Percentiles rank a stretch among this genome's conserved stretches.
These are phyloP conservation scores for Capsicum baccatum DNA, from an alignment of 257 asterid genomes.

Conservation along the genomic window DNA sequence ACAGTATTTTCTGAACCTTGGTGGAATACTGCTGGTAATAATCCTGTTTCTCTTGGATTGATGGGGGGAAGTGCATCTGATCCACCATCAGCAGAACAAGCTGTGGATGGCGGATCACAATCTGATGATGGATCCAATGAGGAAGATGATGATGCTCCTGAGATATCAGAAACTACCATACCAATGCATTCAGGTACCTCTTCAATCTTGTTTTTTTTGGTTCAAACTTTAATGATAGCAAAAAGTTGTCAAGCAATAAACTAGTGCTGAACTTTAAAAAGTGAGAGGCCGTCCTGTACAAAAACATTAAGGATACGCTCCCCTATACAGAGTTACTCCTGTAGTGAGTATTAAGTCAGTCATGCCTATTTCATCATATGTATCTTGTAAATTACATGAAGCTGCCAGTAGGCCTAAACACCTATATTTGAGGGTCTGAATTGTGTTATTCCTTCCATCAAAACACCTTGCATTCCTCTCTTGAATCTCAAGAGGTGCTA, in stretches of 20 bases:
- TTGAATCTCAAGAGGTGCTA: neutral
- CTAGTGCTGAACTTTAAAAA: neutral
- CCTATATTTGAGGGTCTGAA: neutral
- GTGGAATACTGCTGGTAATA: slow-evolving; percentile 56
- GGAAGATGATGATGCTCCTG: slow-evolving; percentile 59
- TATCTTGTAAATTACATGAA: slow-evolving; percentile 11
- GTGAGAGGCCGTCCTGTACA: neutral
- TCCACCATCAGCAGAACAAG: slow-evolving; percentile 69
- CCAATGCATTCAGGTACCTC: slow-evolving; percentile 53
- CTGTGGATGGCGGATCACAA: slow-evolving; percentile 67
- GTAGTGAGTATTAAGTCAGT: neutral
- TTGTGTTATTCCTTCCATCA: neutral
- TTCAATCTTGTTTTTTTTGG: neutral
- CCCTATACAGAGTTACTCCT: neutral
- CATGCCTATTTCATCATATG: neutral
- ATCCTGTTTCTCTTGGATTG: slow-evolving; percentile 49
- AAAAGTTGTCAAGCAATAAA: neutral
- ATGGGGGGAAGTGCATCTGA: slow-evolving; percentile 63
- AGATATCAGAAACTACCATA: slow-evolving; percentile 48
- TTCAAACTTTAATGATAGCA: neutral
- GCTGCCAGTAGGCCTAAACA: neutral
- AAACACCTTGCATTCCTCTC: neutral
- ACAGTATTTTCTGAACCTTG: slow-evolving; percentile 51
- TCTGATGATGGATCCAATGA: slow-evolving; percentile 65
- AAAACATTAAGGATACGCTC: neutral